Percentiles rank a stretch among this genome's conserved stretches.
phyloP scores from a whole-genome alignment of 805 yeast genomes.

The Spathaspora arborariae region DNA sequence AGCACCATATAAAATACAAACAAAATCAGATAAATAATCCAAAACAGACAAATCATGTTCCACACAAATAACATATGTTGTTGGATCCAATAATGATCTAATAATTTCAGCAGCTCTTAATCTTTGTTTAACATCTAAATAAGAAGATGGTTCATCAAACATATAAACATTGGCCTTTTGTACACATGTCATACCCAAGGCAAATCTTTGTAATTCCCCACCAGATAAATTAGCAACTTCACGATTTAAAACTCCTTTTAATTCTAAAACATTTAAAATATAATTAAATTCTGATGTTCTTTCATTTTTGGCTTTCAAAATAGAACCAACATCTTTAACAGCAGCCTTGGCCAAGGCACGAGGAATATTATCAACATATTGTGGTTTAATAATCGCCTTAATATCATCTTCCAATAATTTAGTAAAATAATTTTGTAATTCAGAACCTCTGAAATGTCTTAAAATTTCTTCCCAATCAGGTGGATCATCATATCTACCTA shows the following conservation, averaged over 20 bases:
- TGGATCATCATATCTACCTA: constrained; percentile 92
- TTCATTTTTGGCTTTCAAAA: constrained; percentile 73
- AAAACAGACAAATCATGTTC: constrained; percentile 98
- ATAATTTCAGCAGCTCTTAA: constrained; percentile 94
- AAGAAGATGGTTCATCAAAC: constrained; percentile 99
- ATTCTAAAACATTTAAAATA: constrained; percentile 68
- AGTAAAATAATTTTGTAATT: constrained; percentile 93
- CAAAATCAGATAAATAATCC: constrained; percentile 94
- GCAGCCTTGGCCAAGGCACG: constrained; percentile 89
- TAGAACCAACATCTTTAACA: constrained; percentile 77
- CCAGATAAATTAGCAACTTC: constrained; percentile 90
- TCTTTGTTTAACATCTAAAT: constrained; percentile 98
- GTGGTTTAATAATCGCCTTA: constrained; percentile 97
- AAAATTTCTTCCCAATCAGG: constrained; percentile 97
- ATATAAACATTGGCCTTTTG: constrained; percentile 94
- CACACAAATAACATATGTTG: constrained; percentile 88
- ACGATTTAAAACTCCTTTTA: constrained; percentile 73
- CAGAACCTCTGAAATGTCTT: constrained; percentile 91
- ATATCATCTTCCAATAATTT: constrained; percentile 90
- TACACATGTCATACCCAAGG: constrained; percentile 95
- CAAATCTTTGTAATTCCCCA: constrained; percentile 98
- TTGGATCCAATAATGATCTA: constrained; percentile 74
- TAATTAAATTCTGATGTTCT: constrained; percentile 64
- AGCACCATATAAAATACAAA: constrained; percentile 95
- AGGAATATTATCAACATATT: constrained; percentile 96